These are phyloP conservation scores for Gilbertella persicaria DNA, from an alignment of 371 early-diverging fungal genomes.

Conservation along the genomic window DNA sequence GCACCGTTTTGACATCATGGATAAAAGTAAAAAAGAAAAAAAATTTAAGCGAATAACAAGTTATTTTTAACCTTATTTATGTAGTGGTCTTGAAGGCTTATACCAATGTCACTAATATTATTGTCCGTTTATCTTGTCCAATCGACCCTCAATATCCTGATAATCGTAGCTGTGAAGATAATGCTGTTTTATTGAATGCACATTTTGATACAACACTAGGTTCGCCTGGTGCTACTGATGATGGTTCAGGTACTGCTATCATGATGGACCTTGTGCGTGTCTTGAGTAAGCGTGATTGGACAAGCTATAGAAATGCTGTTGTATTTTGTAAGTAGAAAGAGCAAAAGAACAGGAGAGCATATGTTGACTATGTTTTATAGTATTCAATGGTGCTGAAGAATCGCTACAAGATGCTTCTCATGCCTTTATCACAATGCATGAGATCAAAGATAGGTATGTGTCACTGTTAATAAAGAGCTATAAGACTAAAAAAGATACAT, in stretches of 20 bases:
- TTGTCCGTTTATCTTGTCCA: constrained; percentile 73
- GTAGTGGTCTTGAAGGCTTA: constrained; percentile 68
- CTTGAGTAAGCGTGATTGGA: constrained; percentile 55
- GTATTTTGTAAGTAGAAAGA: constrained; percentile 57
- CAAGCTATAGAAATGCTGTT: constrained; percentile 53
- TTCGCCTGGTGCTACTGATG: constrained; percentile 68
- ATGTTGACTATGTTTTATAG: constrained; percentile 19
- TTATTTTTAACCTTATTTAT: neutral
- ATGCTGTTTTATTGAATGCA: constrained; percentile 70
- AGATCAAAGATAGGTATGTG: constrained; percentile 55
- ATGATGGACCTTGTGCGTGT: constrained; percentile 76
- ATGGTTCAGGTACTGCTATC: constrained; percentile 69
- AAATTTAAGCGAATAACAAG: neutral
- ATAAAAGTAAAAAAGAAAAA: constrained; percentile 48
- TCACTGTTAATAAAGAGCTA: neutral
- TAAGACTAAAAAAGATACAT: constrained; percentile 1
- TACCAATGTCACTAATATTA: constrained; percentile 72
- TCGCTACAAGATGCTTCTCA: constrained; percentile 77
- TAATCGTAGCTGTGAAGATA: constrained; percentile 52
- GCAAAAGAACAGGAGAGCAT: neutral
- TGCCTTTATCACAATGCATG: constrained; percentile 71
- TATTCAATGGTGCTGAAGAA: constrained; percentile 86
- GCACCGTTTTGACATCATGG: constrained; percentile 76
- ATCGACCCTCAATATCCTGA: constrained; percentile 23
- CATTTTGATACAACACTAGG: constrained; percentile 74